Base-by-base conservation (phyloP, 768 basidiomycete genomes). In the Boletus reticulatus region DNA sequence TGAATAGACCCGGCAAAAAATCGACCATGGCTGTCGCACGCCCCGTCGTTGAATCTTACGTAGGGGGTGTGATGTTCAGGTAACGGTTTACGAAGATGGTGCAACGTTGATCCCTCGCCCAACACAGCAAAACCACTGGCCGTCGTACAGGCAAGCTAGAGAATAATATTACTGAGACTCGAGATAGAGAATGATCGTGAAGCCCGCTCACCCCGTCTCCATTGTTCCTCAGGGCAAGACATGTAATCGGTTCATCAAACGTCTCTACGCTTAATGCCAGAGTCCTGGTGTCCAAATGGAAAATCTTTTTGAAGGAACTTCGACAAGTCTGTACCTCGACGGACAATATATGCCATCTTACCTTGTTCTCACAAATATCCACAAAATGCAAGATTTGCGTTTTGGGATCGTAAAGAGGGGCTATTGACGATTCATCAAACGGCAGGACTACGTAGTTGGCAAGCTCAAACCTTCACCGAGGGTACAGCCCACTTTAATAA, bases 11-110 rank as follows among this genome's bases (percentile, higher is more conserved):
- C 87, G 22, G 84, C 83, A 61, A 87, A 81, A 66, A 83, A 87
- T 41, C 84, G 78, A 7, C 87, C 87, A 60, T 77, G 72, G 54
- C 72, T 77, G 62, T 87, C 85, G 64, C 87, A 88, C 3, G 76
- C 85, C 36, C 85, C 87, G 62, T 88, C 87, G 70, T 89, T 87
- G 72, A 88, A 86, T 42, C 87, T 78, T 29, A 78, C 81, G 58
- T 79, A 72, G 4, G 73, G 67, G 12, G 62, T 61, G 37, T 80
- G 72, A 22, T 73, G 65, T 11, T 66, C 59, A n/a, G 77, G 70
- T 8, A 88, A 62, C 13, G 87, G 85, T 67, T 77, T 68, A 53
- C 70, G 73, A 56, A 89, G 66, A 67, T 85, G 82, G 36, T 68
- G 71, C 24, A 84, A 63, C 48, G 80, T 84, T 43, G 64, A 62